Percentiles rank a stretch among this genome's conserved stretches.
Evolutionary conservation across 352 stramenopile genomes (phyloP).

Genomic region (Elongisporangium prolatum): DNA sequence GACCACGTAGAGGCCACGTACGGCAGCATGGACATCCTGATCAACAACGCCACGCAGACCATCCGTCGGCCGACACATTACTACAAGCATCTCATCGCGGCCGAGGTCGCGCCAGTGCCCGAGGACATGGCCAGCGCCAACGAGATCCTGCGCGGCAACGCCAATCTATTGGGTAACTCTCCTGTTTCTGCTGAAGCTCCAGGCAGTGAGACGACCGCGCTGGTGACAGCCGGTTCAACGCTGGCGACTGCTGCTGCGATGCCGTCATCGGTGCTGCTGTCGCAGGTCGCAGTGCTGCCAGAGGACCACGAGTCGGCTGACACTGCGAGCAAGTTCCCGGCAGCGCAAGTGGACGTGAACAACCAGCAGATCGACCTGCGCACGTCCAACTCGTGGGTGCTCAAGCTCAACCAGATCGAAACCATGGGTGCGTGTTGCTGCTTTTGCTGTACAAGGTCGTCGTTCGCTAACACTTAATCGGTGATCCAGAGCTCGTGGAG

Average conservation of each 20-base stretch:
- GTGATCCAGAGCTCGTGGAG: slow-evolving; percentile 85
- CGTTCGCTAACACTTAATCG: no score
- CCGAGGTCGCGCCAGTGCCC: slow-evolving; percentile 50
- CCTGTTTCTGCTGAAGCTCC: neutral
- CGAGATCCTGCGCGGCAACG: slow-evolving; percentile 48
- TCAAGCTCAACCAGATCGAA: slow-evolving; percentile 85
- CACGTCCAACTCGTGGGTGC: slow-evolving; percentile 93
- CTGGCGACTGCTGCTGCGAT: slow-evolving; percentile 11
- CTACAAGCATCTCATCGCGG: slow-evolving; percentile 89
- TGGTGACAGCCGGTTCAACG: slow-evolving; percentile 22
- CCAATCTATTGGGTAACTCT: slow-evolving; percentile 26
- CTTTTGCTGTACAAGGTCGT: no score
- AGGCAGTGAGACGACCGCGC: slow-evolving; percentile 12
- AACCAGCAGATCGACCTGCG: slow-evolving; percentile 95
- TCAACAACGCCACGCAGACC: slow-evolving; percentile 98
- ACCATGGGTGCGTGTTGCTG: slow-evolving; percentile 39
- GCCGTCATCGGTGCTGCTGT: slow-evolving; percentile 81
- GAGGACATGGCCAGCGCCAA: slow-evolving; percentile 41
- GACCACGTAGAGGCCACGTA: slow-evolving; percentile 72
- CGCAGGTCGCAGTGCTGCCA: slow-evolving; percentile 64
- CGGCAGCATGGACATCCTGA: slow-evolving; percentile 92
- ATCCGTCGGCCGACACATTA: slow-evolving; percentile 92
- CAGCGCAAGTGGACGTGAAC: slow-evolving; percentile 92
- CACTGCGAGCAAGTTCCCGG: slow-evolving; percentile 45
- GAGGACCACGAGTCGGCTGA: slow-evolving; percentile 79